Evolutionary conservation across 129 eudicot species (phyloP).

Genomic region (Cynara cardunculus): DNA sequence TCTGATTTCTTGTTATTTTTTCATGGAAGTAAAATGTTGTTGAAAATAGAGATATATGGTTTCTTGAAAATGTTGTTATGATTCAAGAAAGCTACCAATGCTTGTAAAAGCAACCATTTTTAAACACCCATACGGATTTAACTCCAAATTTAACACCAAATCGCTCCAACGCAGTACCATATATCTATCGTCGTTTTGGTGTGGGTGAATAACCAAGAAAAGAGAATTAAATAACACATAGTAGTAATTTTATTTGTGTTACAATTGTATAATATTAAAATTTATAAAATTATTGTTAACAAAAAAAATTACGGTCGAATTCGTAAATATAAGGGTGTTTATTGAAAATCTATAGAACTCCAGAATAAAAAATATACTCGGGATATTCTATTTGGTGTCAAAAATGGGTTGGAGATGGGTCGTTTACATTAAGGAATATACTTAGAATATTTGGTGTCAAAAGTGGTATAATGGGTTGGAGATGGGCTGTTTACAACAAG

Average conservation of each 20-base stretch:
- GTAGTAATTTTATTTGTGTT: background rate
- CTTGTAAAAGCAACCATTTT: background rate
- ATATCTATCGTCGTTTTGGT: background rate
- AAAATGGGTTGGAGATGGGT: too few species aligned
- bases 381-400: too few species aligned
- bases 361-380: background rate
- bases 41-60: background rate
- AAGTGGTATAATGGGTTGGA: background rate
- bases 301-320: background rate
- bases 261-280: background rate
- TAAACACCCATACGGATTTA: background rate
- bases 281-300: background rate
- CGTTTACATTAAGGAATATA: too few species aligned
- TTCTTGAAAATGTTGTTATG: slow-evolving; percentile 3
- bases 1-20: background rate
- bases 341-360: background rate
- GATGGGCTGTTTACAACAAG: background rate
- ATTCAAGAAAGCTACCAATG: background rate
- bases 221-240: background rate
- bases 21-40: background rate
- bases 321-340: background rate
- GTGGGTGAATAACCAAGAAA: background rate
- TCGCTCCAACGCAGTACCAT: background rate
- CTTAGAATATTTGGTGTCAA: too few species aligned
- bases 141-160: background rate